Percentiles rank a stretch among this genome's conserved stretches.
Conservation (phyloP, 2,329 filamentous ascomycete species). For the Sporothrix pseudoabietina region DNA sequence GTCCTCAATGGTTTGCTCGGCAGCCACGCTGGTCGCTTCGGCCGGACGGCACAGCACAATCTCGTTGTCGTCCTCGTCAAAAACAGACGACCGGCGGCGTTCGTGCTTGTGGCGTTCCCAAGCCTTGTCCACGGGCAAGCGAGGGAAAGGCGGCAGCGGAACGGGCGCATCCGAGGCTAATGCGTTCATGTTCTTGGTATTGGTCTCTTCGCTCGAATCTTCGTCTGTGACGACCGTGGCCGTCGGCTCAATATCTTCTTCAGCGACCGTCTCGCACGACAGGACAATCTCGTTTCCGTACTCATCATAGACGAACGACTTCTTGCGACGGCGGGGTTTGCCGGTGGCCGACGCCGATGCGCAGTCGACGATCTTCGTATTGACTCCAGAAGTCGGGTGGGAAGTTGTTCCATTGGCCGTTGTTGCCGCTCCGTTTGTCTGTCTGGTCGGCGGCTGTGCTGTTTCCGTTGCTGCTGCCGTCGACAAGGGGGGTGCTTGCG, state of each 20-base stretch:
- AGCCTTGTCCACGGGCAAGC: conserved; percentile 14
- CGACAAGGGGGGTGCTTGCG: not conserved
- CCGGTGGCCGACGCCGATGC: not conserved
- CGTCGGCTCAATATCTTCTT: conserved; percentile 9
- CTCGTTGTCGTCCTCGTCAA: conserved; percentile 47
- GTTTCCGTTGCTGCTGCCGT: not conserved
- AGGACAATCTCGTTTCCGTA: conserved; percentile 54
- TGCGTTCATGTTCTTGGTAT: not conserved
- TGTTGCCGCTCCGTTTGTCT: not conserved
- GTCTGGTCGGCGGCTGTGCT: not conserved
- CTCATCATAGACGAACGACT: conserved; percentile 51
- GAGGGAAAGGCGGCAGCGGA: conserved; percentile 25
- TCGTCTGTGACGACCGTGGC: not conserved
- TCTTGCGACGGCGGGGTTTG: conserved; percentile 18
- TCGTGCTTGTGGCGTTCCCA: conserved; percentile 28
- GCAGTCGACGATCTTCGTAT: conserved; percentile 31
- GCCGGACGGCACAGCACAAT: conserved; percentile 43
- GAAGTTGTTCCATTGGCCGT: not conserved
- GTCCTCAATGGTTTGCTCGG: conserved; percentile 18
- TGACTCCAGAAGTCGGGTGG: conserved; percentile 30
- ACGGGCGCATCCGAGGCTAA: conserved; percentile 12
- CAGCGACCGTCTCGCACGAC: conserved; percentile 28
- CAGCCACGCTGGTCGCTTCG: not conserved
- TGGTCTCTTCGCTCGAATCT: not conserved
- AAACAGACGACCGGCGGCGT: conserved; percentile 33